Evolutionary conservation across 1,139 yeast genomes (phyloP), one percentile per base, ranked within the genome.

Genomic region (Suhomyces atakaporum): DNA sequence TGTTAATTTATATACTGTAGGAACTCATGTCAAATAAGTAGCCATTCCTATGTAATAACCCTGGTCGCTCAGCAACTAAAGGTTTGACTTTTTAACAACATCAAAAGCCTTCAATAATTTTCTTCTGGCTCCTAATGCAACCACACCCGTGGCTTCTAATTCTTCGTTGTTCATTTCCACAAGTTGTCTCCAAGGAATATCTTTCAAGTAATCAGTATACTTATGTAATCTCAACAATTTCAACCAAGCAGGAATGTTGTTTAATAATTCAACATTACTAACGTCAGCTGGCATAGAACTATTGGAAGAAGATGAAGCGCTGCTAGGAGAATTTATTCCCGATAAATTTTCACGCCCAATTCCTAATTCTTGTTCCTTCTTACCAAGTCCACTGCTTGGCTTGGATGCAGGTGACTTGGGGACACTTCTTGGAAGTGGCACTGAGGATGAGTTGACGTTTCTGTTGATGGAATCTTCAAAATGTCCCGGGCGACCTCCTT

Each of bases 111-210:
- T 92, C 51, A 92, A 66, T 57, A 92, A 74, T 62, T 92, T 92
- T 43, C 97, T 77, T 47, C 98, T 74, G 1, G 98, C 98, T 6
- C 98, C 98, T 47, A 92, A 73, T 0, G 98, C 97, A 47, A 81
- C 77, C 31, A 92, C 96, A 5, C 99, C 98, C 42, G 81, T 74
- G 4, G 73, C 72, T 49, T 84, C 90, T 51, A 94, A 71, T 39
- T 79, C 77, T 3, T 64, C 75, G 53, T 90, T 96, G 43, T 71
- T 72, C 47, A 86, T 69, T 49, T 77, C 79, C 39, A 92, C 76
- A 66, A 92, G 72, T 34, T 84, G 85, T 44, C 74, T 69, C 98
- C 98, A 92, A 19, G 76, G 73, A 46, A 83, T 69, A 47, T 80
- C 83, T 55, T 83, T 79, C 47, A 92, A 71, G 40, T 85, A 84